Conservation (phyloP, 73 alveolate genomes). For the Tetrahymena elliotti region DNA sequence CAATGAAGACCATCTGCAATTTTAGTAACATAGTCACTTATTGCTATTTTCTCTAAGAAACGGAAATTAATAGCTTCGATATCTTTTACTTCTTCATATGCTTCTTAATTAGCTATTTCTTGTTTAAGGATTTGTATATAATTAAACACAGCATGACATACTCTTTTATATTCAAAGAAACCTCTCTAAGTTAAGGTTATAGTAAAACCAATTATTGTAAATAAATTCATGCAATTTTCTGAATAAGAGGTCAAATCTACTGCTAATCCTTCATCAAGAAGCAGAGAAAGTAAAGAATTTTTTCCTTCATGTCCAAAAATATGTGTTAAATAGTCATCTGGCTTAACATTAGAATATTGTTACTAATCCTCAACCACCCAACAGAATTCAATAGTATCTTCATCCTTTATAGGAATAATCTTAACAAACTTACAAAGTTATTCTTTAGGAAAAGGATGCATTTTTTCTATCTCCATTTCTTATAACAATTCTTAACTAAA, state of each 20-base stretch:
- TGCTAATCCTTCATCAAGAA: conserved; percentile 73
- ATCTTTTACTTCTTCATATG: conserved; percentile 54
- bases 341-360: conserved; percentile 57
- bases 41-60: conserved; percentile 57
- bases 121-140: conserved; percentile 52
- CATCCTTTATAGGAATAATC: conserved; percentile 32
- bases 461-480: neutral
- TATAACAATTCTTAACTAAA: neutral
- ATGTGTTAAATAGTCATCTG: conserved; percentile 67
- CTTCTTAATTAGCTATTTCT: conserved; percentile 54
- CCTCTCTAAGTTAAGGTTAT: conserved; percentile 86
- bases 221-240: conserved; percentile 33
- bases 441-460: neutral
- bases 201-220: conserved; percentile 43
- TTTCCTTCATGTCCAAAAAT: conserved; percentile 92
- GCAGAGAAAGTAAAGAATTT: conserved; percentile 75
- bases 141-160: conserved; percentile 47
- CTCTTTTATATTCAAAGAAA: conserved; percentile 53
- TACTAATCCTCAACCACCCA: conserved; percentile 34
- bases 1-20: neutral
- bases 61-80: conserved; percentile 45
- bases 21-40: conserved; percentile 31
- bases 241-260: conserved; percentile 46
- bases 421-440: conserved; percentile 20
- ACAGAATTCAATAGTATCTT: conserved; percentile 2